A percentile compares a stretch with the other conserved stretches of the same genome.
Evolutionary conservation across 148 eudicot genomes (phyloP).

Genomic region (Chenopodium album): DNA sequence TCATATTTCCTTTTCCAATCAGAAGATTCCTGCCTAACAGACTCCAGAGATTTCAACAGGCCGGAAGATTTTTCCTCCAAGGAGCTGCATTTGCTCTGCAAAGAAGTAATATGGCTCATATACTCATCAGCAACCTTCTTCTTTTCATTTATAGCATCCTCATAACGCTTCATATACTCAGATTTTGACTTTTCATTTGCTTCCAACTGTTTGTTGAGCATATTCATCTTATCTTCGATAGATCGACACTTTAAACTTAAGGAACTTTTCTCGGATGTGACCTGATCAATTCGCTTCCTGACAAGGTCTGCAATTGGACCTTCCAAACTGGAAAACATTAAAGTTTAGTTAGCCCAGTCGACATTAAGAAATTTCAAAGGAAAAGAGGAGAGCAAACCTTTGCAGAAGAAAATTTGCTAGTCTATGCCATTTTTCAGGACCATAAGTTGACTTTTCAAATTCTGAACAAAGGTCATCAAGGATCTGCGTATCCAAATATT

Average conservation of each 20-base stretch:
- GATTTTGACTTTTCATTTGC: conserved; percentile 85
- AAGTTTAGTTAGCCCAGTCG: conserved; percentile 11
- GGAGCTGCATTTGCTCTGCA: conserved; percentile 81
- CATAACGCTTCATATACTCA: conserved; percentile 86
- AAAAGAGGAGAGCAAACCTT: conserved; percentile 48
- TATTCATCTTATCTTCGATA: conserved; percentile 73
- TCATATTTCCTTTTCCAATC: conserved; percentile 93
- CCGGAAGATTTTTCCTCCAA: conserved; percentile 83
- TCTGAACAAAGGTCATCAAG: conserved; percentile 68
- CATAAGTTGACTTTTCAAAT: conserved; percentile 75
- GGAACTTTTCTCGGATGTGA: conserved; percentile 80
- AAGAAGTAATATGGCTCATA: conserved; percentile 63
- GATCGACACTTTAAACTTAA: conserved; percentile 73
- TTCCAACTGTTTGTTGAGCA: conserved; percentile 84
- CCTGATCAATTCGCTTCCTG: conserved; percentile 80
- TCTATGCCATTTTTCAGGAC: conserved; percentile 93
- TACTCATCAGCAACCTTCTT: conserved; percentile 85
- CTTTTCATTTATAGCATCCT: conserved; percentile 82
- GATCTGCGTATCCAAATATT: conserved; percentile 42
- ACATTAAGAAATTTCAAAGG: background rate
- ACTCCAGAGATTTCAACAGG: conserved; percentile 59
- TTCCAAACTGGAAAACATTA: conserved; percentile 66
- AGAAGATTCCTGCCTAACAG: conserved; percentile 56
- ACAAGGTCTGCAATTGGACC: conserved; percentile 82
- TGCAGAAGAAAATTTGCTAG: conserved; percentile 64